Evolutionary conservation across 768 basidiomycete genomes (phyloP).

Genomic region (Mycena belliarum): DNA sequence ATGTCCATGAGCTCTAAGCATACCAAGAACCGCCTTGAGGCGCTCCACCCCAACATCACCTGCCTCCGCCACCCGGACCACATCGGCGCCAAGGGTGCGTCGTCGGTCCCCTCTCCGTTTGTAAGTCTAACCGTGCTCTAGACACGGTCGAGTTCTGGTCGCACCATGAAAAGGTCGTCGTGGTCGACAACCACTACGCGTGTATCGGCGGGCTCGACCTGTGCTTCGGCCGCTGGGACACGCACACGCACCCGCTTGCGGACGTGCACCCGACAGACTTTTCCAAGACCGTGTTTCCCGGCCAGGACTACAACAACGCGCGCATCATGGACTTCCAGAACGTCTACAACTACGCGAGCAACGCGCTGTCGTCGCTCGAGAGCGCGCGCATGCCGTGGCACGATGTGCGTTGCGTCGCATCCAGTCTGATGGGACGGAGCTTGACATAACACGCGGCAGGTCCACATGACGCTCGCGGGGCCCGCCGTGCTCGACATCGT

Average conservation of each 20-base stretch:
- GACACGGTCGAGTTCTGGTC: constrained; percentile 87
- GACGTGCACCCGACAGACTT: constrained; percentile 93
- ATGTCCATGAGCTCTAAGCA: constrained; percentile 89
- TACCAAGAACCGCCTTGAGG: constrained; percentile 84
- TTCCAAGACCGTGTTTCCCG: constrained; percentile 81
- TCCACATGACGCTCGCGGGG: constrained; percentile 83
- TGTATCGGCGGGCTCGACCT: constrained; percentile 94
- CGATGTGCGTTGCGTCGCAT: constrained; percentile 58
- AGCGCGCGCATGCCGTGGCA: constrained; percentile 92
- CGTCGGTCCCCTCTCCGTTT: neutral
- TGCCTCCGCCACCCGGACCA: constrained; percentile 92
- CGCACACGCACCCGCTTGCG: constrained; percentile 83
- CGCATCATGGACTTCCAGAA: constrained; percentile 83
- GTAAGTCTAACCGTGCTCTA: constrained; percentile 23
- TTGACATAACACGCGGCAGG: too few relatives aligned
- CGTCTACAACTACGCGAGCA: constrained; percentile 76
- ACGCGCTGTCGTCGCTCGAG: constrained; percentile 66
- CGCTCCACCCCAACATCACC: constrained; percentile 82
- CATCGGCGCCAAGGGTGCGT: constrained; percentile 72
- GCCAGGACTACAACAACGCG: constrained; percentile 93
- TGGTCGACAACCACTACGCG: constrained; percentile 84
- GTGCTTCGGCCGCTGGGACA: constrained; percentile 98
- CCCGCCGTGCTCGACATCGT: constrained; percentile 86
- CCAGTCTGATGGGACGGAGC: too few relatives aligned
- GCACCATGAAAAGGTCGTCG: constrained; percentile 91